Percentiles rank a stretch among this genome's conserved stretches.
These are phyloP conservation scores for Fusarium chaquense DNA, from an alignment of 2,329 filamentous ascomycete species.

Conservation along the genomic window DNA sequence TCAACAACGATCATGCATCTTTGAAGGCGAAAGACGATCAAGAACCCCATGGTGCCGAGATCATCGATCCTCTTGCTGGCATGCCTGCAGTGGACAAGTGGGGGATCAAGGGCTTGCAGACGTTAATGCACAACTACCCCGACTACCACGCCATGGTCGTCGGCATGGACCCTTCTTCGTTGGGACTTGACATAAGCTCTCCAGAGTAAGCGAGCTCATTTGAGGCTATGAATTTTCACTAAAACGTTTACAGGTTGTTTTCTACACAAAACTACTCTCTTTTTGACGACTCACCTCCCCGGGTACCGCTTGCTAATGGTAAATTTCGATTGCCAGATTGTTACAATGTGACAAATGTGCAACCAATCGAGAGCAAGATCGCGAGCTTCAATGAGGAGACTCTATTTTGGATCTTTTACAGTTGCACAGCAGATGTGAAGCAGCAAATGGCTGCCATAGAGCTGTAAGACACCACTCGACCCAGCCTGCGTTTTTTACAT, in stretches of 20 bases:
- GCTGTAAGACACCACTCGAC: conserved; percentile 60
- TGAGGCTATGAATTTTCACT: conserved; percentile 10
- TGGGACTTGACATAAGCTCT: conserved; percentile 69
- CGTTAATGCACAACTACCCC: conserved; percentile 72
- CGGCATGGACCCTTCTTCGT: conserved; percentile 68
- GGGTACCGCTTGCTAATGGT: conserved; percentile 63
- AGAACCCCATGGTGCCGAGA: conserved; percentile 55
- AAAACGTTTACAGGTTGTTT: conserved; percentile 58
- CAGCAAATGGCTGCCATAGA: conserved; percentile 73
- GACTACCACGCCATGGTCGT: conserved; percentile 72
- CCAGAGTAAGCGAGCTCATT: conserved; percentile 64
- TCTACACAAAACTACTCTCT: conserved; percentile 72
- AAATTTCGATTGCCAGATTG: conserved; percentile 72
- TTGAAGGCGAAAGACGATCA: conserved; percentile 60
- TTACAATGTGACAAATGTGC: conserved; percentile 75
- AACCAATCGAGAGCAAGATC: conserved; percentile 74
- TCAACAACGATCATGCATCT: conserved; percentile 58
- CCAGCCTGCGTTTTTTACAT: background rate
- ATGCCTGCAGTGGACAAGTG: conserved; percentile 74
- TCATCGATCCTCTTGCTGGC: conserved; percentile 69
- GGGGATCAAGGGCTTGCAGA: conserved; percentile 73
- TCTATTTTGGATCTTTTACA: conserved; percentile 77
- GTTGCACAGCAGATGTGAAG: conserved; percentile 71
- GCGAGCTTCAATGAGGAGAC: conserved; percentile 76
- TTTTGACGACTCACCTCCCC: conserved; percentile 70